Base-by-base conservation (phyloP, 495 filamentous ascomycete species). In the Daldinia vernicosa region DNA sequence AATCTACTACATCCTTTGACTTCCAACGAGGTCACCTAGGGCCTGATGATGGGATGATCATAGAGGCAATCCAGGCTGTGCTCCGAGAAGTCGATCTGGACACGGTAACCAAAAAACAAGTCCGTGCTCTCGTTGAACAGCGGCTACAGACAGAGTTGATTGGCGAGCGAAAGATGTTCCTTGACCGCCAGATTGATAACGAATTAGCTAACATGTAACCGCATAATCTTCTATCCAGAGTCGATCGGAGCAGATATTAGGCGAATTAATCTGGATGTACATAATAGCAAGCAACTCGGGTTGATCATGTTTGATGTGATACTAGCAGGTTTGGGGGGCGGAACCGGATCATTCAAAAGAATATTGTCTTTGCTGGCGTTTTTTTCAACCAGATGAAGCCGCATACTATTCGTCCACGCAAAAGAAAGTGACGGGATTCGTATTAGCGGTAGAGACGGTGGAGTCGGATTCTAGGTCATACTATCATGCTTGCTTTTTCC, bases 81-180 rank as follows among this genome's bases (percentile, higher is more conserved):
- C 82, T 99, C 66, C 81, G 86, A n/a, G 95, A 97, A 75, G 94
- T 97, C 2, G 94, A 99, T 80, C 81, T 99, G 22, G 95, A 99
- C 78, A 94, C 85, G 15, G 93, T 99, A 33, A 99, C 95, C 17
- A 99, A 99, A 89, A 99, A 98, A 82, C 95, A 98, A 85, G 92
- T 95, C 61, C 87, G 93, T 55, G 94, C 91, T 12, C 85, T 98
- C 54, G 93, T 97, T 27, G 95, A 99, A 82, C 93, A 97, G 80
- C 86, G 93, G 74, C 81, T 99, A 56, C 93, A 97, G 81, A 94
- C 92, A 11, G 91, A 96, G 69, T 82, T 98, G 64, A 82, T 85
- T 2, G 94, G 92, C 19, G 94, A 97, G 71, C 90, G 92, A 76
- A 86, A 90, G 69, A 86, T 85, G 26, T 97, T 95, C 83, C 83